Percentiles rank a stretch among this genome's conserved stretches.
These are phyloP conservation scores for Besnoitia besnoiti DNA, from an alignment of 169 alveolate species.

Conservation along the genomic window DNA sequence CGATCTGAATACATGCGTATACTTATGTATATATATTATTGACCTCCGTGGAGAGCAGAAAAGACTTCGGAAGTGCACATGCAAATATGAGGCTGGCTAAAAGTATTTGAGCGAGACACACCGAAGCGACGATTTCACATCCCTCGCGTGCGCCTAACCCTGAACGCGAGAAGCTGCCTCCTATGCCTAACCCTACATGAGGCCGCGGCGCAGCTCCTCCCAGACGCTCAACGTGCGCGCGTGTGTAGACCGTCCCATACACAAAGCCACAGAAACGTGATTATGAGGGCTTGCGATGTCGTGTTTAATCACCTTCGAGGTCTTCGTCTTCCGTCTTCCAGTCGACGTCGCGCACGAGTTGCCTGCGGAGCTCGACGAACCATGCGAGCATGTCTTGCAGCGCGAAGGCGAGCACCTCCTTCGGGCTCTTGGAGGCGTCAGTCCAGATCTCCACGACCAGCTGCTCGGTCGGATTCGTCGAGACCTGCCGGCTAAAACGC, in stretches of 20 bases:
- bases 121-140: too few species aligned
- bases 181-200: too few species aligned
- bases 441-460: conserved; percentile 85
- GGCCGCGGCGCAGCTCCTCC: too few species aligned
- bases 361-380: conserved; percentile 5
- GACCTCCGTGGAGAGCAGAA: not conserved
- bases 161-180: too few species aligned
- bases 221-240: too few species aligned
- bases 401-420: conserved; percentile 73
- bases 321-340: conserved; percentile 25
- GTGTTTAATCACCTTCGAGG: conserved; percentile 34
- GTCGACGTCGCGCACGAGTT: conserved; percentile 33
- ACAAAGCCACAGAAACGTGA: too few species aligned
- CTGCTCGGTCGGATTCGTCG: conserved; percentile 86
- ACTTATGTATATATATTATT: not conserved
- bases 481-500: conserved; percentile 64
- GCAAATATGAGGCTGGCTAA: too few species aligned
- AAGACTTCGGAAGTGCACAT: not conserved
- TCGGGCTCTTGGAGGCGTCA: conserved; percentile 74
- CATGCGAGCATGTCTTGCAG: conserved; percentile 43
- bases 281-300: too few species aligned
- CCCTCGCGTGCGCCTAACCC: too few species aligned
- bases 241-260: too few species aligned
- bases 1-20: not conserved
- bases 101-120: too few species aligned